Conservation (phyloP, 306 rosid species). For the Vicia faba region DNA sequence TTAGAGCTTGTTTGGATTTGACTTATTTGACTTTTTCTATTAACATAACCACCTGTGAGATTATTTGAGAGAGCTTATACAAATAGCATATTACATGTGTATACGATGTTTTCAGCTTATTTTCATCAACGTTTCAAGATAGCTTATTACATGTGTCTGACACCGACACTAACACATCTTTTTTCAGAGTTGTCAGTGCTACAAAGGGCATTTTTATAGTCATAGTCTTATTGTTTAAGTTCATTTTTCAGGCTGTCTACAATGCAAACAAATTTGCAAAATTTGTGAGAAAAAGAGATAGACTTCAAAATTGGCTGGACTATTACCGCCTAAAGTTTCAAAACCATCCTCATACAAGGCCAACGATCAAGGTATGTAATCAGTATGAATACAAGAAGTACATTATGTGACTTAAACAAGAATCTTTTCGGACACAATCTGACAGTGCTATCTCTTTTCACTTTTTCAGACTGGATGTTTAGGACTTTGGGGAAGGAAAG, state of each 20-base stretch:
- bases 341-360: conserved; percentile 76
- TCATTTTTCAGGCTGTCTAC: conserved; percentile 72
- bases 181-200: too few relatives aligned
- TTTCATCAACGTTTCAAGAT: too few relatives aligned
- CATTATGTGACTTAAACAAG: background rate
- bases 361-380: conserved; percentile 60
- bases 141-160: too few relatives aligned
- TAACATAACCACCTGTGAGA: too few relatives aligned
- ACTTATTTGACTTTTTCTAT: too few relatives aligned
- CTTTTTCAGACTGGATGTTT: conserved; percentile 63
- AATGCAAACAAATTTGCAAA: conserved; percentile 87
- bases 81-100: too few relatives aligned
- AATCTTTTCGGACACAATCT: conserved; percentile 16
- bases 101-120: too few relatives aligned
- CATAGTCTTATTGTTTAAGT: conserved; percentile 17
- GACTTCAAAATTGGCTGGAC: conserved; percentile 90
- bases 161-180: too few relatives aligned
- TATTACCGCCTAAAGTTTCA: conserved; percentile 88
- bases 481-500: conserved; percentile 66
- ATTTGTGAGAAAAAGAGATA: conserved; percentile 63
- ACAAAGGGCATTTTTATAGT: too few relatives aligned
- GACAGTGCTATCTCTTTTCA: conserved; percentile 36
- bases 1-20: background rate
- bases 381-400: conserved; percentile 29
- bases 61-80: too few relatives aligned